phyloP scores from a whole-genome alignment of 2,329 filamentous ascomycete genomes.

The Tolypocladium pustulatum region DNA sequence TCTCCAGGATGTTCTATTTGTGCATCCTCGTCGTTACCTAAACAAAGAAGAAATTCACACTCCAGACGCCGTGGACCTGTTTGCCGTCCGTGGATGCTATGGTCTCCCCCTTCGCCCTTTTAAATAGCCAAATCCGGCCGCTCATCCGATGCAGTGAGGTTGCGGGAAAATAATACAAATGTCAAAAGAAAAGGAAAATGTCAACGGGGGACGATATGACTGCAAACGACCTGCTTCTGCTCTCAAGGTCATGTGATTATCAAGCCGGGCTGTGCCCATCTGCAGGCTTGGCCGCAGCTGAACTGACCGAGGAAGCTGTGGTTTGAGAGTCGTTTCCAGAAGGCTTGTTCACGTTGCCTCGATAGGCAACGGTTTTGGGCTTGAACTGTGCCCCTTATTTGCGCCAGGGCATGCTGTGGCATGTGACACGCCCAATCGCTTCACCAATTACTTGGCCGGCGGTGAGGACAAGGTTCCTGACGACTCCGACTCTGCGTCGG shows the following conservation, averaged over 20 bases:
- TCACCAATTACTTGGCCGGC: constrained; percentile 16
- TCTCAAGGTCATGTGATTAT: background rate
- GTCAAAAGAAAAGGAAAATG: constrained; percentile 1
- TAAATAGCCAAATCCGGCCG: constrained; percentile 8
- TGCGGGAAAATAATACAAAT: constrained; percentile 7
- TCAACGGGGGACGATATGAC: background rate
- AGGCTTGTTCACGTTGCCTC: background rate
- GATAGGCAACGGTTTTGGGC: background rate
- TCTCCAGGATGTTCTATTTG: constrained; percentile 1
- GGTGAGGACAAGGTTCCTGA: constrained; percentile 47
- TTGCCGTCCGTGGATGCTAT: constrained; percentile 10
- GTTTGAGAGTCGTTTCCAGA: background rate
- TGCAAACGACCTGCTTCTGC: background rate
- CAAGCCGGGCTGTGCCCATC: too few species aligned
- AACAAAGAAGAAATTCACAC: background rate
- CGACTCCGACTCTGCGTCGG: constrained; percentile 44
- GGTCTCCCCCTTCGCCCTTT: constrained; percentile 3
- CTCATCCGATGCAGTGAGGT: constrained; percentile 7
- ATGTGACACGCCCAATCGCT: background rate
- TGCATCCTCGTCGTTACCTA: background rate
- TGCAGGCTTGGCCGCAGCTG: background rate
- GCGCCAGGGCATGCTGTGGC: background rate
- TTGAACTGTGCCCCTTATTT: background rate
- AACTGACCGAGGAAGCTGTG: background rate
- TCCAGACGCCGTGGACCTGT: constrained; percentile 10